Conservation (phyloP, 306 rosid species). For the Lotus japonicus region DNA sequence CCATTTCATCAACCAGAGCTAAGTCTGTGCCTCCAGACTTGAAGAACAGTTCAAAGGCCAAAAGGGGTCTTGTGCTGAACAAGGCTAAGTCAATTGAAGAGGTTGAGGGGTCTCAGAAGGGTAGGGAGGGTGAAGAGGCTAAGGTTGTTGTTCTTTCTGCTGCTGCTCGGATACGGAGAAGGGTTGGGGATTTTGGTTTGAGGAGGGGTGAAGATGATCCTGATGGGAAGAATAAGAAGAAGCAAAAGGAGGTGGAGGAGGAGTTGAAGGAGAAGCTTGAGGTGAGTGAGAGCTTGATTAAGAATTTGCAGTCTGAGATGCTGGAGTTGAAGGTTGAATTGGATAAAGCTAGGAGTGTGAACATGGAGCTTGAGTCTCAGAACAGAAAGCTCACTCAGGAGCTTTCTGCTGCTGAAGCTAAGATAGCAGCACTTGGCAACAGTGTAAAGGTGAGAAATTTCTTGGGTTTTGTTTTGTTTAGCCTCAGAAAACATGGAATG, state of each 20-base stretch:
- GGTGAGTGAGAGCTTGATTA: conserved; percentile 48
- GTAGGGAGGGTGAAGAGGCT: conserved; percentile 36
- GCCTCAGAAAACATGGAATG: neutral
- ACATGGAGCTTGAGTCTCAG: conserved; percentile 52
- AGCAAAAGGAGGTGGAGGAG: conserved; percentile 33
- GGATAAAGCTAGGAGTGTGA: conserved; percentile 47
- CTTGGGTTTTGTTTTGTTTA: neutral
- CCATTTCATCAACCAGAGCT: conserved; percentile 34
- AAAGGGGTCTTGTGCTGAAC: conserved; percentile 33
- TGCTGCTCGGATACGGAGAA: conserved; percentile 36
- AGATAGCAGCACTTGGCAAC: conserved; percentile 25
- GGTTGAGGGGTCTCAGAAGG: conserved; percentile 42
- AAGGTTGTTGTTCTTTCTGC: conserved; percentile 30
- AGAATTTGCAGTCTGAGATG: conserved; percentile 53
- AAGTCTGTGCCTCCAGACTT: conserved; percentile 43
- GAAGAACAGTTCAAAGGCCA: conserved; percentile 38
- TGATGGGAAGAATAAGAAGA: conserved; percentile 36
- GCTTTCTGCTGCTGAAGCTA: conserved; percentile 69
- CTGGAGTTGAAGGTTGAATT: conserved; percentile 57
- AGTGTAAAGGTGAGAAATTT: conserved; percentile 45
- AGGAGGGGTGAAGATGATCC: conserved; percentile 38
- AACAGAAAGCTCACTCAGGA: conserved; percentile 49
- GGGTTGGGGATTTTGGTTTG: conserved; percentile 25
- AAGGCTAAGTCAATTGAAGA: conserved; percentile 44
- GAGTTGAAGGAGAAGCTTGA: conserved; percentile 45